A percentile compares a stretch with the other conserved stretches of the same genome.
Conservation (phyloP, 345 rosid species). For the Sisymbrium altissimum region DNA sequence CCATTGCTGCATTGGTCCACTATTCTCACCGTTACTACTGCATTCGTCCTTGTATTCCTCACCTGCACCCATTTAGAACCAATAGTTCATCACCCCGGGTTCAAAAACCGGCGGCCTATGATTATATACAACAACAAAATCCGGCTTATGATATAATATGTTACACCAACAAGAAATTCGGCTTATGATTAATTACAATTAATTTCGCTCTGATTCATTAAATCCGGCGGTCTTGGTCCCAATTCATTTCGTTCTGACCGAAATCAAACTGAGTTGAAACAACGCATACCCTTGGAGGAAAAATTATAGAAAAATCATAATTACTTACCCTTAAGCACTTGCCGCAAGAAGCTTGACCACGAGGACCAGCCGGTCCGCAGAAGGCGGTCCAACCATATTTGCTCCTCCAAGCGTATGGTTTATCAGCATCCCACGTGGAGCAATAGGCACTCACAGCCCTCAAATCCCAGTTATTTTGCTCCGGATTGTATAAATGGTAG, state of each 20-base stretch:
- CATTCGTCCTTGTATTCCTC: constrained; percentile 46
- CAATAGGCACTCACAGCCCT: constrained; percentile 46
- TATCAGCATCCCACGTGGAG: constrained; percentile 52
- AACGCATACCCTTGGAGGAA: neutral
- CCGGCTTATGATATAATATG: too few relatives aligned
- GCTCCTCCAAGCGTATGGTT: constrained; percentile 52
- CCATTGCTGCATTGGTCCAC: constrained; percentile 68
- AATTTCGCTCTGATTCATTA: too few relatives aligned
- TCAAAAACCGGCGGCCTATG: neutral
- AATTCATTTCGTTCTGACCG: neutral
- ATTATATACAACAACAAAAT: too few relatives aligned
- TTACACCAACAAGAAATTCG: too few relatives aligned
- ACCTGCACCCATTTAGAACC: constrained; percentile 34
- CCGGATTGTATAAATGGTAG: constrained; percentile 50
- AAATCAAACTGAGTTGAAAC: neutral
- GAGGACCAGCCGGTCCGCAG: constrained; percentile 54
- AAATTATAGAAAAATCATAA: neutral
- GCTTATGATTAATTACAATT: too few relatives aligned
- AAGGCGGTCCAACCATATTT: constrained; percentile 59
- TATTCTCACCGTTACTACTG: constrained; percentile 49
- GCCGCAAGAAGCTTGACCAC: constrained; percentile 51
- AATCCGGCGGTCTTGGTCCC: neutral
- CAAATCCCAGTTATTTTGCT: constrained; percentile 48
- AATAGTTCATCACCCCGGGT: neutral
- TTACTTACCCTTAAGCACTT: constrained; percentile 45